Evolutionary conservation across 2,329 filamentous ascomycete genomes (phyloP).

Genomic region (Penicillium sp.): DNA sequence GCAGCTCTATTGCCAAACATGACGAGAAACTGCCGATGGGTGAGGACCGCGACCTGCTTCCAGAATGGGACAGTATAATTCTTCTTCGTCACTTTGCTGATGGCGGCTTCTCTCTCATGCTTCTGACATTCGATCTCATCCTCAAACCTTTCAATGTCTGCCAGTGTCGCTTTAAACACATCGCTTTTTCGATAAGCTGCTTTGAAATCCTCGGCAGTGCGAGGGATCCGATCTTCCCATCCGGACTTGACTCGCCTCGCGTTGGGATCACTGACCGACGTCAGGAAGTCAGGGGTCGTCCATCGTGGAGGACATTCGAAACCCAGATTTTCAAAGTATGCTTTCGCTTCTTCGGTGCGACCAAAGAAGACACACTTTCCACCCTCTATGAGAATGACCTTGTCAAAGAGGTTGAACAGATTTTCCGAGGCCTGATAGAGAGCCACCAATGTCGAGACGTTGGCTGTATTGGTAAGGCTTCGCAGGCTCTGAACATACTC

Average conservation of each 20-base stretch:
- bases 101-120: slow-evolving; percentile 43
- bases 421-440: slow-evolving; percentile 67
- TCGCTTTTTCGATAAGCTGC: slow-evolving; percentile 53
- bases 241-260: slow-evolving; percentile 59
- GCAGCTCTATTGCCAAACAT: slow-evolving; percentile 57
- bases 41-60: slow-evolving; percentile 54
- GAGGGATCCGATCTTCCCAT: slow-evolving; percentile 59
- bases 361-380: slow-evolving; percentile 75
- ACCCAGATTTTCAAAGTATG: slow-evolving; percentile 70
- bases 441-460: slow-evolving; percentile 65
- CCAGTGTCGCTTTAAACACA: slow-evolving; percentile 44
- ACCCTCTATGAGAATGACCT: slow-evolving; percentile 66
- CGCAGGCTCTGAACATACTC: slow-evolving; percentile 71
- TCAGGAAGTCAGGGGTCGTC: slow-evolving; percentile 76
- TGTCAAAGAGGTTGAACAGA: slow-evolving; percentile 63
- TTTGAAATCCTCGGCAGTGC: slow-evolving; percentile 58
- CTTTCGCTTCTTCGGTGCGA: slow-evolving; percentile 60
- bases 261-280: slow-evolving; percentile 67
- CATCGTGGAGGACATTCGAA: slow-evolving; percentile 71
- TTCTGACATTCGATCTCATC: slow-evolving; percentile 45
- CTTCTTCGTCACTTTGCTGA: slow-evolving; percentile 47
- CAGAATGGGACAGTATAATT: slow-evolving; percentile 56
- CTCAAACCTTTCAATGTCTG: slow-evolving; percentile 59
- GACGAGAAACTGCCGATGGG: slow-evolving; percentile 57
- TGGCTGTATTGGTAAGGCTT: slow-evolving; percentile 64